Evolutionary conservation across 176 grass and related monocot species (phyloP), one percentile per base, ranked within the genome.

Genomic region (Phoenix dactylifera): DNA sequence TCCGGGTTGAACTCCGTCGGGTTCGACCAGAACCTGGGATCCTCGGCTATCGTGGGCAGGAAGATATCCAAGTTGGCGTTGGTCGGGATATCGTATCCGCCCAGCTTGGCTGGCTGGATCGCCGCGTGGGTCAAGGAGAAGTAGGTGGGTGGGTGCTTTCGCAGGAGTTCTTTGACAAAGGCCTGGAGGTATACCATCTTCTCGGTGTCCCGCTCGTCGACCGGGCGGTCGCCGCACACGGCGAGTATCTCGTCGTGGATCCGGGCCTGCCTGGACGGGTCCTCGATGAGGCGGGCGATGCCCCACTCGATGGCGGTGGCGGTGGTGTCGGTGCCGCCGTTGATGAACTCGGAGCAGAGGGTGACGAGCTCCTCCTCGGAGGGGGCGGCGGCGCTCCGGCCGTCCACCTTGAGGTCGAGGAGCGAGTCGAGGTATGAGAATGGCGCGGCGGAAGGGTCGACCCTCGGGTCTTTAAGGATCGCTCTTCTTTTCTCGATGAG

Each of bases 381-480:
- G 5, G 63, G 62, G 53, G 68, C 39, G 15, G 44, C 44, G 58
- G 59, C 65, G 16, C 35, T 44, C 7, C 76, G 79, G 29, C 77
- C 80, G 3, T 95, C 90, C 24, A 90, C 60, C 51, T 54, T 74
- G 18, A 95, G 77, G 50, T 84, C 77, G 4, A 95, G 77, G 29
- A 95, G 18, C 10, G 90, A 95, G 77, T 95, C 90, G 7, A 95
- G 90, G 77, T 95, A 95, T 9, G 90, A 95, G 71, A 90, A 95
- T 0, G 90, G 83, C 44, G 86, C 86, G 0, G 86, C 76, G 9
- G 15, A 24, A 72, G 83, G 63, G 25, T 58, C 10, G 80, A 52
- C 57, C 80, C 59, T 0, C 16, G 25, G 60, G 30, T 74, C 86
- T 23, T 70, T 49, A 54, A 95, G 77, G 60, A 87, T 79, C 25